A percentile compares a stretch with the other conserved stretches of the same genome.
phyloP scores from a whole-genome alignment of 2,329 filamentous ascomycete genomes.

The Xylaria sp. region DNA sequence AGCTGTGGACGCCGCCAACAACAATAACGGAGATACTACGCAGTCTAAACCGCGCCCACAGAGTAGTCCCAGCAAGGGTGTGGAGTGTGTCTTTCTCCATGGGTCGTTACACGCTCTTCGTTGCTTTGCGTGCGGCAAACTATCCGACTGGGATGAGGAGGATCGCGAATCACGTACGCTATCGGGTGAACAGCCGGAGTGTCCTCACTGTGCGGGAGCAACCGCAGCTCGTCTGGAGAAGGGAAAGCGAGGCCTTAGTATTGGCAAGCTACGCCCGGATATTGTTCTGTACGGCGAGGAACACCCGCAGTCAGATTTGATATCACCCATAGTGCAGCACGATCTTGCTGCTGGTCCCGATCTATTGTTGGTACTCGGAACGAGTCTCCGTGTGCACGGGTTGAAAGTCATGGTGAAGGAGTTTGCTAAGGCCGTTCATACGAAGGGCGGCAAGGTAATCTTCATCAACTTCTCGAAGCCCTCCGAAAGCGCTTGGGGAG shows the following conservation, averaged over 20 bases:
- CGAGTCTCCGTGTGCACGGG: slow-evolving; percentile 65
- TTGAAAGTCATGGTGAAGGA: slow-evolving; percentile 65
- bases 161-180: slow-evolving; percentile 52
- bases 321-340: slow-evolving; percentile 63
- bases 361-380: slow-evolving; percentile 64
- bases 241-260: slow-evolving; percentile 61
- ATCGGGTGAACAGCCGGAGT: slow-evolving; percentile 60
- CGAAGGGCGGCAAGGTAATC: slow-evolving; percentile 60
- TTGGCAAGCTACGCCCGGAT: slow-evolving; percentile 64
- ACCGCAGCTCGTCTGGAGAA: slow-evolving; percentile 57
- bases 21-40: slow-evolving; percentile 15
- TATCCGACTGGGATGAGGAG: slow-evolving; percentile 55
- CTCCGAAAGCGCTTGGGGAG: slow-evolving; percentile 65
- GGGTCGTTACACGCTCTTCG: slow-evolving; percentile 61
- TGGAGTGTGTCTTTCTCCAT: slow-evolving; percentile 65
- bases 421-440: slow-evolving; percentile 67
- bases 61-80: slow-evolving; percentile 38
- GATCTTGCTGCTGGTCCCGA: slow-evolving; percentile 61
- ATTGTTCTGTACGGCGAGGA: slow-evolving; percentile 72
- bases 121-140: slow-evolving; percentile 56
- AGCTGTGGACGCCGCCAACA: slow-evolving; percentile 15
- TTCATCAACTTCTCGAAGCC: slow-evolving; percentile 71
- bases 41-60: slow-evolving; percentile 20
- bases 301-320: slow-evolving; percentile 62
- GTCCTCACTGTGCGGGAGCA: slow-evolving; percentile 58